Evolutionary conservation across 2,329 filamentous ascomycete genomes (phyloP).

Genomic region (Monilinia polystroma): DNA sequence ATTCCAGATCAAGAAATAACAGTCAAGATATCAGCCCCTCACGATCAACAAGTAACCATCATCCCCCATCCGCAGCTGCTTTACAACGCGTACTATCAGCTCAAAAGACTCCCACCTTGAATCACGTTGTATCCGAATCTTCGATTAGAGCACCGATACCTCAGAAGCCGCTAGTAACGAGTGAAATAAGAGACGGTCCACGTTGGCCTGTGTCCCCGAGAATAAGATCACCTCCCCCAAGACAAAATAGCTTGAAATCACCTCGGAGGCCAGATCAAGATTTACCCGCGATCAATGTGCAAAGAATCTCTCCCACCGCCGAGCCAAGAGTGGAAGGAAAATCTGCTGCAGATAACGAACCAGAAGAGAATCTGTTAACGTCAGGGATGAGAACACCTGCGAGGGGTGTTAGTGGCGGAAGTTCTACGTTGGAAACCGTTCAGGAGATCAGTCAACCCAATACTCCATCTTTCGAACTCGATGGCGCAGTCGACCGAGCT

Average conservation of each 20-base stretch:
- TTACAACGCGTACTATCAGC: constrained; percentile 68
- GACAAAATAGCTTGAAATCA: constrained; percentile 48
- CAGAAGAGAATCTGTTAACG: constrained; percentile 35
- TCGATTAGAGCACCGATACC: constrained; percentile 61
- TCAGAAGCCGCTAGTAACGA: constrained; percentile 56
- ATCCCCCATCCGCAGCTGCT: constrained; percentile 61
- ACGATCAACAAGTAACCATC: constrained; percentile 50
- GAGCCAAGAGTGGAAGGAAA: constrained; percentile 42
- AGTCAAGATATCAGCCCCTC: constrained; percentile 66
- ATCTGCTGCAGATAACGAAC: constrained; percentile 31
- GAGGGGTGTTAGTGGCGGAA: constrained; percentile 58
- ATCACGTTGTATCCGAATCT: constrained; percentile 59
- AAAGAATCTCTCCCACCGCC: constrained; percentile 45
- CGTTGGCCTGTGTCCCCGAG: constrained; percentile 78
- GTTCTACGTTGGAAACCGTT: constrained; percentile 77
- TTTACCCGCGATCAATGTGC: constrained; percentile 53
- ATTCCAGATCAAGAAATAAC: constrained; percentile 61
- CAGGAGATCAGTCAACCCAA: constrained; percentile 81
- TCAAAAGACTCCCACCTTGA: constrained; percentile 61
- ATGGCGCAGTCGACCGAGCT: constrained; percentile 52
- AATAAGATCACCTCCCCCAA: constrained; percentile 73
- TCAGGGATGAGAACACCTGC: constrained; percentile 59
- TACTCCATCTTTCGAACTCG: constrained; percentile 57
- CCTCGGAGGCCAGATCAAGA: constrained; percentile 52
- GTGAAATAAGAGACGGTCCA: constrained; percentile 55